Percentiles rank a stretch among this genome's conserved stretches.
phyloP scores from a whole-genome alignment of 495 filamentous ascomycete species.

The Lentithecium fluviatile region DNA sequence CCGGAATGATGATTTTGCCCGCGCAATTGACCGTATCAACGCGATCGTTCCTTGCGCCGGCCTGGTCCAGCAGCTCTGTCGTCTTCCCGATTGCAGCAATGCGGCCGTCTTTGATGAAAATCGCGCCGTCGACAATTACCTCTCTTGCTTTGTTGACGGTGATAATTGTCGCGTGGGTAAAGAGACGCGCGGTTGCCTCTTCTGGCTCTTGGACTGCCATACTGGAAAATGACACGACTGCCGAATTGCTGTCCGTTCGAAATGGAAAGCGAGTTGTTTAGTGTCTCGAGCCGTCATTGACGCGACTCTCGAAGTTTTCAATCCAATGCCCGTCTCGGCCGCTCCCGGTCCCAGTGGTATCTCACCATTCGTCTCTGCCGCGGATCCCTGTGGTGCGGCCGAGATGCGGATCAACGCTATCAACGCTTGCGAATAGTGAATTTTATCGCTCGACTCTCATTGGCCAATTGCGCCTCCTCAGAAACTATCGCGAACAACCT shows the following conservation, averaged over 20 bases:
- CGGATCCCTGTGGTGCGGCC: too few relatives aligned
- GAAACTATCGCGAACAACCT: too few relatives aligned
- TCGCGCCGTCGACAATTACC: slow-evolving; percentile 50
- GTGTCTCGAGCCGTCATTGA: too few relatives aligned
- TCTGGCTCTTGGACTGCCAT: not conserved
- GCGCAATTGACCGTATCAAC: slow-evolving; percentile 39
- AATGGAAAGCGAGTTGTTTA: too few relatives aligned
- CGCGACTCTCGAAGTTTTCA: too few relatives aligned
- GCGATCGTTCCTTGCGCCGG: slow-evolving; percentile 6
- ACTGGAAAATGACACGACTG: not conserved
- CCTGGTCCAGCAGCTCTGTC: slow-evolving; percentile 11
- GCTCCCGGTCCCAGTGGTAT: too few relatives aligned
- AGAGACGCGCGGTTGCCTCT: slow-evolving; percentile 7
- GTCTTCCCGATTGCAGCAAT: slow-evolving; percentile 51
- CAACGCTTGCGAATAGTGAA: too few relatives aligned
- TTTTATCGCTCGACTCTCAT: too few relatives aligned
- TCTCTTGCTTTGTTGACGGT: slow-evolving; percentile 48
- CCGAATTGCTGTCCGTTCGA: not conserved
- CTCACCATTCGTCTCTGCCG: too few relatives aligned
- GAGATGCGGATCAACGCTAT: too few relatives aligned
- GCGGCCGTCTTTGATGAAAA: slow-evolving; percentile 42
- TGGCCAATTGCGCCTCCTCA: too few relatives aligned
- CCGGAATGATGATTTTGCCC: slow-evolving; percentile 50
- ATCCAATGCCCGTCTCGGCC: too few relatives aligned
- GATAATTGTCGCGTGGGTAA: slow-evolving; percentile 47